Base-by-base conservation (phyloP, 768 basidiomycete genomes). In the Boletus pseudo-olivaceus region DNA sequence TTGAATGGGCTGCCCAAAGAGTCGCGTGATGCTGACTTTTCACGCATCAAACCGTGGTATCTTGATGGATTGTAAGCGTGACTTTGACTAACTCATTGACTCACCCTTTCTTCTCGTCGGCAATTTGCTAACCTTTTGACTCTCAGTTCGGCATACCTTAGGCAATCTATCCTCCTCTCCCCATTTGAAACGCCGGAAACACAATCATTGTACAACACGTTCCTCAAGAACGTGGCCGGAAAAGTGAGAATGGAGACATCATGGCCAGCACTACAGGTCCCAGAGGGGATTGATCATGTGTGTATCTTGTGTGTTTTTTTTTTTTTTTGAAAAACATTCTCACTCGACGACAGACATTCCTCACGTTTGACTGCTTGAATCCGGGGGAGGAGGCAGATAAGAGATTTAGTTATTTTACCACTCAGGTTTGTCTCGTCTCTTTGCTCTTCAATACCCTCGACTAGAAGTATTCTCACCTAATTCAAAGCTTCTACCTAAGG, bases 1-100 rank as follows among this genome's bases (percentile, higher is more conserved):
- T 72, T 98, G 55, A 98, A 98, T 73, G 79, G 88, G 61, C 76
- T 97, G 11, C 97, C 97, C 1, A 92, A 93, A 63, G 90, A 95
- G 63, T 92, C 94, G 2, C 95, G 87, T 60, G 90, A 95, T 56
- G 83, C 90, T 23, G 97, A 98, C 71, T 98, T 98, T 73, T 96
- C 94, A 10, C 84, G 97, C 11, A 89, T 98, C 63, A 98, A 97
- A 72, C 91, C 93, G 1, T 98, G 97, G 97, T 97, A 95, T 69
- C 81, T 98, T 11, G 96, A 98, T 61, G 89, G 88, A 67, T 82
- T 93, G 95, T 97, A 72, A 66, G 91, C 74, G 10, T 42, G n/a
- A 47, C 56, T 56, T 12, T 34, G 19, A 37, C 23, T 15, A n/a
- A 27, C 15, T 78, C 92, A 5, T 39, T 38, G 92, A 95, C 60